Base-by-base conservation (phyloP, 202 grass and related monocot genomes). In the Digitaria exilis region DNA sequence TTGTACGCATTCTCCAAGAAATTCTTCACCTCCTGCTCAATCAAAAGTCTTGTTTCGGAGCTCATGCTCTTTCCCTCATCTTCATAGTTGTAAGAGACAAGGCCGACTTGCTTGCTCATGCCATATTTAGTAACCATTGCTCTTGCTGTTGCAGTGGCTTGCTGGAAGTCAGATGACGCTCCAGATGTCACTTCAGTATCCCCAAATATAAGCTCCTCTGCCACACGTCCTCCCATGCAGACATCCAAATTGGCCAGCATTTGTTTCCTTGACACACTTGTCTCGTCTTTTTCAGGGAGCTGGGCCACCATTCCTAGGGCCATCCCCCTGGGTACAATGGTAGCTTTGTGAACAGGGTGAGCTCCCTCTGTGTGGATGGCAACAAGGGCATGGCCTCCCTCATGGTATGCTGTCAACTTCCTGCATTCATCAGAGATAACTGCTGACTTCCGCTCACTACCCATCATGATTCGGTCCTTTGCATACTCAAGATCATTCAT, bases 381-480 rank as follows among this genome's bases (percentile, higher is more conserved):
- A 71, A 99, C 96, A 75, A 94, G 90, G 76, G 96, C 93, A 89
- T 99, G 96, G 39, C 96, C 96, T 50, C 96, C 96, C 75, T 99
- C 96, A 65, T 99, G 96, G 80, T 94, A 99, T 7, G 96, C 96
- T 12, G 96, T 99, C 71, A 99, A 70, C 64, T 90, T 96, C 75
- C 91, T 86, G 81, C 73, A 79, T 88, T 96, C 96, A 30, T 93
- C 91, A 59, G 96, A 99, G 64, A 99, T 92, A 66, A 99, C 89
- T 75, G 96, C 96, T 21, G 96, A 99, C 79, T 96, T 99, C 39
- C 96, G 85, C 81, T 99, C 96, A 19, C 96, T 99, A 25, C 96
- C 96, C 96, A 99, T 96, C 93, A 94, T 96, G 81, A 99, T 96
- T 62, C 91, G 69, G 84, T 99, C 93, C 86, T 99, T 99, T 13